Percentiles rank a stretch among this genome's conserved stretches.
Evolutionary conservation across 176 grass and related monocot genomes (phyloP).

Genomic region (Ampelocalamus luodianensis): DNA sequence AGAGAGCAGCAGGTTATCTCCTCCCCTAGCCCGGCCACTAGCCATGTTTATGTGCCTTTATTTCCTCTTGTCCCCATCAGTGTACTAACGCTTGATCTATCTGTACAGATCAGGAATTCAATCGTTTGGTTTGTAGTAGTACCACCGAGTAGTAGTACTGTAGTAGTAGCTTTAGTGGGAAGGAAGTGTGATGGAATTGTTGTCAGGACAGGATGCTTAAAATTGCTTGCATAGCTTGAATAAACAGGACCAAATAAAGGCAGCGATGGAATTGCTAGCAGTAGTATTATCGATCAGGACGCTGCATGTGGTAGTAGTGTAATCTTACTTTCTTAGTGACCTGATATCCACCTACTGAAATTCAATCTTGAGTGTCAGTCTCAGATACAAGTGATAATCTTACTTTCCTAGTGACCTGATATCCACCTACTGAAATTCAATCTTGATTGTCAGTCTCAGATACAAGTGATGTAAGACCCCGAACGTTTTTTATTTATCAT

Average conservation of each 20-base stretch:
- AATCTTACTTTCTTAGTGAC: not conserved
- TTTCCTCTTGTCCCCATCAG: slow-evolving; percentile 30
- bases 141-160: not conserved
- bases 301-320: not conserved
- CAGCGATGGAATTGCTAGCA: not conserved
- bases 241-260: not conserved
- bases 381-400: not conserved
- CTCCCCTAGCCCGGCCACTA: not conserved
- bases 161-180: not conserved
- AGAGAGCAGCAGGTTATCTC: not conserved
- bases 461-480: not conserved
- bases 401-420: not conserved
- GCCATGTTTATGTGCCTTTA: not conserved
- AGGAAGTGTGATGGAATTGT: not conserved
- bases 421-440: not conserved
- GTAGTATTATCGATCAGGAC: not conserved
- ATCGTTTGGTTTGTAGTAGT: not conserved
- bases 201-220: not conserved
- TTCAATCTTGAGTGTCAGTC: not conserved
- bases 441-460: not conserved
- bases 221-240: not conserved
- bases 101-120: not conserved
- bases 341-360: not conserved
- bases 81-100: not conserved
- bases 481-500: too few relatives aligned